A percentile compares a stretch with the other conserved stretches of the same genome.
phyloP scores from a whole-genome alignment of 2,329 filamentous ascomycete species.

The Cordyceps farinosa region DNA sequence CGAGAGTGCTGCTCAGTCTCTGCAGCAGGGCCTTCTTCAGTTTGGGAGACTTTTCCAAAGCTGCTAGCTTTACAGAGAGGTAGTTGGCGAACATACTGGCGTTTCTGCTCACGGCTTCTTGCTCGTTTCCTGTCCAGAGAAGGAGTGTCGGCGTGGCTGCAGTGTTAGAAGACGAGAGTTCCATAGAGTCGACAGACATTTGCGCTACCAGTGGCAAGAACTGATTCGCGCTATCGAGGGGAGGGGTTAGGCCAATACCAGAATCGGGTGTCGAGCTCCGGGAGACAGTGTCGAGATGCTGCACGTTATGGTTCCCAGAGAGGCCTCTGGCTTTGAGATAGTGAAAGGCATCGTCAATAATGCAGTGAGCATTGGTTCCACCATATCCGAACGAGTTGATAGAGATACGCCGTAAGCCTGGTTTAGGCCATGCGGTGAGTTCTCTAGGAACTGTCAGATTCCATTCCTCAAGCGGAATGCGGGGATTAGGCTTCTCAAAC shows the following conservation, averaged over 20 bases:
- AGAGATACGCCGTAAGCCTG: slow-evolving; percentile 17
- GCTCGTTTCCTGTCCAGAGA: too few relatives aligned
- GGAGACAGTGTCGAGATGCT: background rate
- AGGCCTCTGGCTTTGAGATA: slow-evolving; percentile 10
- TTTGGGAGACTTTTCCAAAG: too few relatives aligned
- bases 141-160: background rate
- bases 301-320: background rate
- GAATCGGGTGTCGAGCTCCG: background rate
- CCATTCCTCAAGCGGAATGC: slow-evolving; percentile 25
- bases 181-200: background rate
- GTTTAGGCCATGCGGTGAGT: slow-evolving; percentile 17
- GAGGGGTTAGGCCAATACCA: slow-evolving; percentile 3
- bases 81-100: too few relatives aligned
- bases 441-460: slow-evolving; percentile 22
- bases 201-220: too few relatives aligned
- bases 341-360: slow-evolving; percentile 22
- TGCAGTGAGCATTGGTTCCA: slow-evolving; percentile 26
- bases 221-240: background rate
- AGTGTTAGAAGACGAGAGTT: background rate
- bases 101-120: background rate
- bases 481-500: slow-evolving; percentile 26
- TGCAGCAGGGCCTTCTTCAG: too few relatives aligned
- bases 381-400: slow-evolving; percentile 31
- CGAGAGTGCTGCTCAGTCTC: too few relatives aligned
- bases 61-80: too few relatives aligned